These are phyloP conservation scores for Candida pseudoglaebosa DNA, from an alignment of 805 yeast species.

Conservation along the genomic window DNA sequence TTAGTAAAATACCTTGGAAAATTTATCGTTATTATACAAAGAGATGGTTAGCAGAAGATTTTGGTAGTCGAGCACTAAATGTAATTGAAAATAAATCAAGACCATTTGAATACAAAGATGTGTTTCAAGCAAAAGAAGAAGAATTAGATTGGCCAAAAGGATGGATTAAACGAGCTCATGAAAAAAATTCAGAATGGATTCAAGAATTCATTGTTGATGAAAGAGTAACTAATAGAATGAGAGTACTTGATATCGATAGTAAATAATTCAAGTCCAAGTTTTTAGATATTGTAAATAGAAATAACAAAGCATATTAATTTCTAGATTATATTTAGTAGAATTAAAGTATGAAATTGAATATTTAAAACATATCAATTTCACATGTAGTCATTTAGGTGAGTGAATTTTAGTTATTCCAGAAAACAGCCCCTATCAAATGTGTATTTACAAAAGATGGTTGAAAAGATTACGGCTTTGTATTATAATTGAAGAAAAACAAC, in stretches of 20 bases:
- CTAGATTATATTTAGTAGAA: no score
- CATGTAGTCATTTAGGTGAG: no score
- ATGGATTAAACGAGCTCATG: slow-evolving; percentile 78
- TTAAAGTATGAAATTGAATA: no score
- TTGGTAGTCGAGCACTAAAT: slow-evolving; percentile 51
- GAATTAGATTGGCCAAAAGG: slow-evolving; percentile 83
- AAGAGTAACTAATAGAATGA: slow-evolving; percentile 53
- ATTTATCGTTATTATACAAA: slow-evolving; percentile 74
- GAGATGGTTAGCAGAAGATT: slow-evolving; percentile 65
- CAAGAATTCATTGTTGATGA: slow-evolving; percentile 68
- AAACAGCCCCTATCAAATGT: no score
- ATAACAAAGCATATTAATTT: no score
- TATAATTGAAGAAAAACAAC: no score
- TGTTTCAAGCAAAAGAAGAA: slow-evolving; percentile 49
- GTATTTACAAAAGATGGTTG: no score
- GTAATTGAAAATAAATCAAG: slow-evolving; percentile 51
- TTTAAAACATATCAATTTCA: no score
- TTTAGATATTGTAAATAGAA: neutral
- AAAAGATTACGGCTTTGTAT: no score
- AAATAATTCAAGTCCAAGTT: neutral
- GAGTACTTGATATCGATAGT: slow-evolving; percentile 35
- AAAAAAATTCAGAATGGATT: slow-evolving; percentile 83
- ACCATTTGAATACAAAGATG: slow-evolving; percentile 46
- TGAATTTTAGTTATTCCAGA: no score
- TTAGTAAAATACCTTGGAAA: slow-evolving; percentile 69